These are phyloP conservation scores for Lepidium africanum DNA, from an alignment of 345 rosid genomes.

Conservation along the genomic window DNA sequence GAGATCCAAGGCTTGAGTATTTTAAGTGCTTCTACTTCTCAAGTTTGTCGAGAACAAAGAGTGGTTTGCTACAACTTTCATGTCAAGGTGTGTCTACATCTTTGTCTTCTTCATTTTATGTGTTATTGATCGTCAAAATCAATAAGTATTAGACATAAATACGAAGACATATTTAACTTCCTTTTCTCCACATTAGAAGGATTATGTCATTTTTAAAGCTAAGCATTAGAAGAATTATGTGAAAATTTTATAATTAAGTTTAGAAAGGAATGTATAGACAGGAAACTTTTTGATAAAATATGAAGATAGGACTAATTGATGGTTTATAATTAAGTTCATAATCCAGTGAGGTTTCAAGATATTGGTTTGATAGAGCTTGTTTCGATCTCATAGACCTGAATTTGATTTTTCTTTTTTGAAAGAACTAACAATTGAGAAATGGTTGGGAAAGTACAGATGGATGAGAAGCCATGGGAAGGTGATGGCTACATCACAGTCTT, in stretches of 20 bases:
- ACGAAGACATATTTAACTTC: too few relatives aligned
- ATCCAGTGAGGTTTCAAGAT: not conserved
- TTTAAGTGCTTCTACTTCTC: slow-evolving; percentile 23
- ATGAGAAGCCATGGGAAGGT: slow-evolving; percentile 16
- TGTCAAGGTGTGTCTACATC: slow-evolving; percentile 17
- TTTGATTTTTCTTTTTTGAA: not conserved
- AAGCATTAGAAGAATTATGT: not conserved
- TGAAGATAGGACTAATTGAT: not conserved
- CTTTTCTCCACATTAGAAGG: too few relatives aligned
- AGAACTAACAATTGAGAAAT: not conserved
- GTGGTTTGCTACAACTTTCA: slow-evolving; percentile 22
- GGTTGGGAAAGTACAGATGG: slow-evolving; percentile 20
- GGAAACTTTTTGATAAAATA: not conserved
- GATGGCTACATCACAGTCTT: slow-evolving; percentile 24
- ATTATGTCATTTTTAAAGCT: not conserved
- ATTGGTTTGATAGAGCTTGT: not conserved
- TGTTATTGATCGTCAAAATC: too few relatives aligned
- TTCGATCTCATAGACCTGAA: not conserved
- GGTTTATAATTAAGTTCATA: not conserved
- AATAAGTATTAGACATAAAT: not conserved
- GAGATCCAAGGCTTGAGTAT: slow-evolving; percentile 21
- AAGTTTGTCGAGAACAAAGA: slow-evolving; percentile 11
- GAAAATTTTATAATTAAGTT: not conserved
- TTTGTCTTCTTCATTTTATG: not conserved
- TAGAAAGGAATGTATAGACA: not conserved